Evolutionary conservation across 1,284 basidiomycete species (phyloP), one percentile per base, ranked within the genome.

Genomic region (Prillingera fragicola): DNA sequence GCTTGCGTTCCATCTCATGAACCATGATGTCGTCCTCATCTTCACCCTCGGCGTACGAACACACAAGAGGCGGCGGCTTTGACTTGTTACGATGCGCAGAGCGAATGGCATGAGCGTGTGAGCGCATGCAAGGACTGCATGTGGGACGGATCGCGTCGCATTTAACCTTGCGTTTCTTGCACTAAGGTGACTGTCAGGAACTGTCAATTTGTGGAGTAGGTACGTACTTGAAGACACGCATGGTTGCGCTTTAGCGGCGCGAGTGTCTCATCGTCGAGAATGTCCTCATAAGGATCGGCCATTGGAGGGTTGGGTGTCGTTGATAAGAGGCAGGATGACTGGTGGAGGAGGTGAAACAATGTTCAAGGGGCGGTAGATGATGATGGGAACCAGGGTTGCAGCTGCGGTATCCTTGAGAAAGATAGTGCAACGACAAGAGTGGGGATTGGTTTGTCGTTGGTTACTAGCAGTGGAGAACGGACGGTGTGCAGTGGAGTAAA

Each of bases 151-250:
- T 60, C 9, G 58, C 67, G 43, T 67, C 64, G 38, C 67, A 69
- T 45, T 67, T 66, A 24, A 66, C 63, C 43, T 69, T 69, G 15
- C 67, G 57, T 41, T 64, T 64, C 55, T 69, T 69, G 53, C 67
- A 69, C 51, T 66, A 26, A 19, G 23, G 24, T 18, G 14, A 26
- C 14, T 6, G 35, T 37, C 23, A n/a, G n/a, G n/a, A n/a, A 18
- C 5, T 7, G 18, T 13, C 15, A 22, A 23, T 4, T 34, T 43
- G n/a, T 28, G 25, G 37, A 8, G 29, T n/a, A 28, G 8, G 8
- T 18, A 38, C 48, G 21, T 29, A 54, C 52, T 38, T 54, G 52
- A 19, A 65, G 47, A 47, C 67, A 69, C 6, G 67, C 67, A 38
- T 66, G 64, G 50, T 69, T 69, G 7, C 67, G 47, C 45, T 67